Conservation (phyloP, 805 yeast species). For the Isabelozyma gotoi region DNA sequence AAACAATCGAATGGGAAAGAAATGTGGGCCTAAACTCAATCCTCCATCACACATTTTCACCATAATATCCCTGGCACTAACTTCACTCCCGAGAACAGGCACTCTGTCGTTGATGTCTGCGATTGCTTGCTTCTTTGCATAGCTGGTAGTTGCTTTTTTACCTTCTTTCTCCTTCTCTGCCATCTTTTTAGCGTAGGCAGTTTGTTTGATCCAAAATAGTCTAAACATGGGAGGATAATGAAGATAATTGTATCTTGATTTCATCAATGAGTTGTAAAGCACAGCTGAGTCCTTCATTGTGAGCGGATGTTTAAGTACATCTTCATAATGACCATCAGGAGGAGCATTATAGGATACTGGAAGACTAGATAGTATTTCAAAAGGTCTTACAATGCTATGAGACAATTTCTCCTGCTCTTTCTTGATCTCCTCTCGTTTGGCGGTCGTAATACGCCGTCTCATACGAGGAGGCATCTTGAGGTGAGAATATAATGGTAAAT, state of each 20-base stretch:
- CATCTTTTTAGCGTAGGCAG: constrained; percentile 49
- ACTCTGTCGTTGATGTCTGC: constrained; percentile 22
- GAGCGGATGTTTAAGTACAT: constrained; percentile 60
- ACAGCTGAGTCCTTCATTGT: constrained; percentile 73
- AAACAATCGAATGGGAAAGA: constrained; percentile 72
- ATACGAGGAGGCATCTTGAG: constrained; percentile 40
- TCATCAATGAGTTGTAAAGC: constrained; percentile 65
- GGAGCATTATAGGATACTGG: constrained; percentile 71
- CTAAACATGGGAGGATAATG: constrained; percentile 72
- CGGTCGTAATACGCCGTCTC: constrained; percentile 43
- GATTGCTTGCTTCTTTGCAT: not conserved
- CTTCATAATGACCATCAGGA: constrained; percentile 50
- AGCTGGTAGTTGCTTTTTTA: constrained; percentile 4
- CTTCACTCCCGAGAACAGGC: constrained; percentile 38
- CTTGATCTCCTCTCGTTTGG: constrained; percentile 41
- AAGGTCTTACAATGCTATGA: constrained; percentile 52
- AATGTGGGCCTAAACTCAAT: constrained; percentile 79
- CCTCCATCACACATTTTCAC: constrained; percentile 79
- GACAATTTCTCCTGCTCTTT: constrained; percentile 38
- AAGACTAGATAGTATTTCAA: constrained; percentile 59
- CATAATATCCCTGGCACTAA: constrained; percentile 79
- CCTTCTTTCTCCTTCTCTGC: constrained; percentile 32
- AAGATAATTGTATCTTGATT: constrained; percentile 59
- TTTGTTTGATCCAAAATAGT: constrained; percentile 76
- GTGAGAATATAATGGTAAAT: not conserved